phyloP scores from a whole-genome alignment of 2,329 filamentous ascomycete genomes.

The Emydomyces testavorans region DNA sequence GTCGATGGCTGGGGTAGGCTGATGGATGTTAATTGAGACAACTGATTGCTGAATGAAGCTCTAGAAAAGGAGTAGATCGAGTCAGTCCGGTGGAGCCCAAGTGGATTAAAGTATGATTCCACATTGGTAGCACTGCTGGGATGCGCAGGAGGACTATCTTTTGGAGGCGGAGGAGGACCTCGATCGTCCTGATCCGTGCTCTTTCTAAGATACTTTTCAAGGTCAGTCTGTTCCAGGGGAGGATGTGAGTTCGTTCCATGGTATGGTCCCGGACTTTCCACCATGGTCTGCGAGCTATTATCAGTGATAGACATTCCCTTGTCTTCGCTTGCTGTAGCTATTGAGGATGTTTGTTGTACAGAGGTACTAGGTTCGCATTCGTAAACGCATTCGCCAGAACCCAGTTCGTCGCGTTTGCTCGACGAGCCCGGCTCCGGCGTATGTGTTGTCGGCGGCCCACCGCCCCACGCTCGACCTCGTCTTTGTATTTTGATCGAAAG shows the following conservation, averaged over 20 bases:
- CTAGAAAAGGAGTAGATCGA: constrained; percentile 92
- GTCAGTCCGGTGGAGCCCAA: constrained; percentile 51
- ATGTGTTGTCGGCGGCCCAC: constrained; percentile 4
- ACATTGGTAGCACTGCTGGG: constrained; percentile 21
- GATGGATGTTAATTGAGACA: constrained; percentile 82
- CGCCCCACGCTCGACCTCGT: constrained; percentile 30
- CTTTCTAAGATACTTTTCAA: constrained; percentile 34
- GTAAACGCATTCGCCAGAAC: neutral
- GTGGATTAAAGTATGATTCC: constrained; percentile 36
- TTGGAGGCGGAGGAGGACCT: constrained; percentile 27
- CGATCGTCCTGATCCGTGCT: constrained; percentile 25
- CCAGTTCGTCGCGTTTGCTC: neutral
- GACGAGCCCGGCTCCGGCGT: constrained; percentile 15
- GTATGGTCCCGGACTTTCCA: constrained; percentile 13
- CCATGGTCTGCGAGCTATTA: constrained; percentile 9
- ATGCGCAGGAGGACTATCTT: constrained; percentile 25
- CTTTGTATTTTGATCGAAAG: constrained; percentile 31
- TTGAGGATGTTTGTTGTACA: constrained; percentile 8
- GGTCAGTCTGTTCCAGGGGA: constrained; percentile 27
- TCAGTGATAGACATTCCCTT: constrained; percentile 12
- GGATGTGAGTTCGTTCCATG: constrained; percentile 15
- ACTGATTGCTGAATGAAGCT: constrained; percentile 83
- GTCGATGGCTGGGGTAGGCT: constrained; percentile 76
- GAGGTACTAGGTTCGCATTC: neutral
- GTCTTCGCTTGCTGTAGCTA: constrained; percentile 9